Evolutionary conservation across 208 protist genomes (phyloP).

Genomic region (Porcisia deanei): DNA sequence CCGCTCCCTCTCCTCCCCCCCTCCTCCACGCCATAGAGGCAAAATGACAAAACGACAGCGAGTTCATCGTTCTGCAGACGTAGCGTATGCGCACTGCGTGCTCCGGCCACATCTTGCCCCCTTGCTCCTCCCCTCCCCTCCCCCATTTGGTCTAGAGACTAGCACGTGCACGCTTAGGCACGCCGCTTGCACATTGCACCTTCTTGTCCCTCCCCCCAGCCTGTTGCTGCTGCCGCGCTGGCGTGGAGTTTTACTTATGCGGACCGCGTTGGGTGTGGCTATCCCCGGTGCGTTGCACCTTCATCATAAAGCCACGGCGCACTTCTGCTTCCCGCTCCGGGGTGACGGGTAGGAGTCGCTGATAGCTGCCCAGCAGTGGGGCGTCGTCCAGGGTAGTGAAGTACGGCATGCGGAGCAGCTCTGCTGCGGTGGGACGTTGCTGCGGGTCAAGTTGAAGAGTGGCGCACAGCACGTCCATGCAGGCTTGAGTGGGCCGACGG

Average conservation of each 20-base stretch:
- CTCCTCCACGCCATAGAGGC: not conserved
- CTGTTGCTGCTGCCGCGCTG: not conserved
- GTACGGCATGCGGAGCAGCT: conserved; percentile 82
- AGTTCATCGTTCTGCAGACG: not conserved
- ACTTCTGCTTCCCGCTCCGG: conserved; percentile 31
- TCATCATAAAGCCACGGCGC: conserved; percentile 27
- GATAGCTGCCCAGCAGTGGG: conserved; percentile 19
- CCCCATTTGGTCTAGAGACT: not conserved
- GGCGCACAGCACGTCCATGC: conserved; percentile 71
- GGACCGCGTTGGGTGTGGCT: conserved; percentile 32
- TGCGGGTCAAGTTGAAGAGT: conserved; percentile 76
- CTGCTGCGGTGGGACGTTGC: conserved; percentile 67
- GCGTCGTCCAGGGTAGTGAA: conserved; percentile 45
- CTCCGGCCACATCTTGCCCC: not conserved
- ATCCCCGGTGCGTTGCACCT: conserved; percentile 30
- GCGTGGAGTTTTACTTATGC: conserved; percentile 12
- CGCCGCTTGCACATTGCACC: not conserved
- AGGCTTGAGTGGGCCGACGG: conserved; percentile 52
- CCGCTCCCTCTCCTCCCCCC: not conserved
- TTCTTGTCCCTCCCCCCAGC: not conserved
- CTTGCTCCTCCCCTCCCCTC: no score
- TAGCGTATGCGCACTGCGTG: not conserved
- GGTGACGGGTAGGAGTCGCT: conserved; percentile 13
- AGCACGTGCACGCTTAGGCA: not conserved
- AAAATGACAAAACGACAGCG: not conserved